Conservation (phyloP, 495 filamentous ascomycete genomes). For the Penicillium simplicissimum region DNA sequence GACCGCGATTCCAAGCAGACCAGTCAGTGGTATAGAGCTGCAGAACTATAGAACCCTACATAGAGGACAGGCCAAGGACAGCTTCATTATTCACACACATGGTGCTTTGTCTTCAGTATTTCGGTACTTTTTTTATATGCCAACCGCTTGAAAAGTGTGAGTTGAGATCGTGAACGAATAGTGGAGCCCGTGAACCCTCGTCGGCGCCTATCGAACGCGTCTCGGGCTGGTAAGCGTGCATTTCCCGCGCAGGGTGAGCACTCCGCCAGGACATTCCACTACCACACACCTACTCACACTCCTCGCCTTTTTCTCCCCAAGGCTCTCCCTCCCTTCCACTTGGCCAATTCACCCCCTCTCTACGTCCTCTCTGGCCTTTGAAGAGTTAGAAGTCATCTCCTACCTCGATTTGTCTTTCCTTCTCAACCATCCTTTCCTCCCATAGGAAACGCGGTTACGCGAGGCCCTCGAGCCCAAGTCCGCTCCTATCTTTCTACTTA, state of each 20-base stretch:
- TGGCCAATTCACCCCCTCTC: constrained; percentile 22
- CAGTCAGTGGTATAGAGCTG: constrained; percentile 5
- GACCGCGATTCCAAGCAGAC: constrained; percentile 24
- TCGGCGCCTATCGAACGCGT: constrained; percentile 52
- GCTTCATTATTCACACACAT: constrained; percentile 7
- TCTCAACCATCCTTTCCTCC: constrained; percentile 8
- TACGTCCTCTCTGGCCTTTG: constrained; percentile 15
- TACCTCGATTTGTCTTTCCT: constrained; percentile 8
- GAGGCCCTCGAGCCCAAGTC: constrained; percentile 28
- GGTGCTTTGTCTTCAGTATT: not conserved
- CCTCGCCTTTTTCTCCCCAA: constrained; percentile 39
- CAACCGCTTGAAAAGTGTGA: constrained; percentile 4
- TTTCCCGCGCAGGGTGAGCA: constrained; percentile 46
- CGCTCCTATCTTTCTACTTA: constrained; percentile 9
- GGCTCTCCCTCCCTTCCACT: constrained; percentile 18
- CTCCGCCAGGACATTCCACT: constrained; percentile 43
- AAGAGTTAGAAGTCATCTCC: constrained; percentile 12
- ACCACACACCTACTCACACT: constrained; percentile 32
- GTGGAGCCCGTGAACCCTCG: constrained; percentile 46
- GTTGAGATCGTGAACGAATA: constrained; percentile 22
- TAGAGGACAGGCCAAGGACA: not conserved
- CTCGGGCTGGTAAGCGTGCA: constrained; percentile 51
- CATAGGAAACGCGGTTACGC: constrained; percentile 26
- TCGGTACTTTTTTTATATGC: not conserved
- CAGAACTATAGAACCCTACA: not conserved